Evolutionary conservation across 169 alveolate species (phyloP).

Genomic region (Cyclospora cayetanensis): DNA sequence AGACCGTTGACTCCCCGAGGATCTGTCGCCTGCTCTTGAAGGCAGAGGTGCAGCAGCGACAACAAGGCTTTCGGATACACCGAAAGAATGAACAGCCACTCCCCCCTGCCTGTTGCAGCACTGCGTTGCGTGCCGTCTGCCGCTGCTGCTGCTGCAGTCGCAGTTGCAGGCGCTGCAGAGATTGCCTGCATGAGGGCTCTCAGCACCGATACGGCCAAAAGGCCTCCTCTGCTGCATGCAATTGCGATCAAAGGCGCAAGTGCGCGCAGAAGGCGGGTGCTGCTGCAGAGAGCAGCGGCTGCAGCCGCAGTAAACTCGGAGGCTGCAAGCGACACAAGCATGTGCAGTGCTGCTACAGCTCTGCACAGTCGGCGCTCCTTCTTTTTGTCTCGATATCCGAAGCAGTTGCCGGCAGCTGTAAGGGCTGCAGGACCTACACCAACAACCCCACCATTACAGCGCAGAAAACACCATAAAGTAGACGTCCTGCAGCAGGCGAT

Average conservation of each 20-base stretch:
- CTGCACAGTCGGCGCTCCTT: not conserved
- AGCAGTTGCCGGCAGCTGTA: too few species aligned
- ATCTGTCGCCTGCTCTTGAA: not conserved
- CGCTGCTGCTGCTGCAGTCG: not conserved
- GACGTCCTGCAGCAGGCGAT: too few species aligned
- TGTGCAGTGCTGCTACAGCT: not conserved
- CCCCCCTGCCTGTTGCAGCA: not conserved
- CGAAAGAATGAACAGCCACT: not conserved
- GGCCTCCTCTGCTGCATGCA: not conserved
- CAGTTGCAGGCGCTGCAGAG: not conserved
- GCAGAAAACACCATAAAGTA: too few species aligned
- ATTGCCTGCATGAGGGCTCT: not conserved
- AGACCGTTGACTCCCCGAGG: not conserved
- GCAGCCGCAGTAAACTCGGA: not conserved
- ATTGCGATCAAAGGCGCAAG: not conserved
- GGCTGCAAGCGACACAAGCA: not conserved
- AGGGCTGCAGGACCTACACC: too few species aligned
- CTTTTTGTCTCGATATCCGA: not conserved
- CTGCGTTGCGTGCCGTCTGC: not conserved
- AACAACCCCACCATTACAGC: too few species aligned
- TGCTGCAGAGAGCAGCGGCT: not conserved
- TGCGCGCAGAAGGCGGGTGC: not conserved
- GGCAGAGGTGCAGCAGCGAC: not conserved
- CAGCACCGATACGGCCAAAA: not conserved
- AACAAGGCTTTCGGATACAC: not conserved